Evolutionary conservation across 2,329 filamentous ascomycete species (phyloP).

Genomic region (Diaporthe capsici): DNA sequence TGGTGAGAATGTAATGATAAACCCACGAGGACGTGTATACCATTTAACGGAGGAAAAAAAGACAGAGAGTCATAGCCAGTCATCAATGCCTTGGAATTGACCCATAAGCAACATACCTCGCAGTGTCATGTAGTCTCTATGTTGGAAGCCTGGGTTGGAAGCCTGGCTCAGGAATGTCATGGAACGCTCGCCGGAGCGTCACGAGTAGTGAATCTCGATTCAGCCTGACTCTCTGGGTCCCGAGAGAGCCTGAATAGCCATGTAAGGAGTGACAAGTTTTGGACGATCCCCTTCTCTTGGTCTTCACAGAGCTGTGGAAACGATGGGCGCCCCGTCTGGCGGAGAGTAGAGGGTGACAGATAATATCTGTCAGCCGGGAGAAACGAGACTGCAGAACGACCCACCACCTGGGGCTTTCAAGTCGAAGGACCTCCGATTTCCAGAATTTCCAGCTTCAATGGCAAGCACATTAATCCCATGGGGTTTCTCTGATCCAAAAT

Average conservation of each 20-base stretch:
- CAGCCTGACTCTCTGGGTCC: not conserved
- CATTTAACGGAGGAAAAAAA: slow-evolving; percentile 35
- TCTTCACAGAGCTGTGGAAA: not conserved
- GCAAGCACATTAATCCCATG: not conserved
- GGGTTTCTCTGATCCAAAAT: not conserved
- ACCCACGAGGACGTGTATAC: slow-evolving; percentile 38
- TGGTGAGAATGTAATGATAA: slow-evolving; percentile 40
- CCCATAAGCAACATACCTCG: not conserved
- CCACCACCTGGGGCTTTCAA: not conserved
- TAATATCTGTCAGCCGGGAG: not conserved
- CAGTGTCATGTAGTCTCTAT: slow-evolving; percentile 12
- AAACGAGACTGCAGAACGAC: not conserved
- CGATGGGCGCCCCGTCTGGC: not conserved
- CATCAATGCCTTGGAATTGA: slow-evolving; percentile 13
- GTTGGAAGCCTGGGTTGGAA: not conserved
- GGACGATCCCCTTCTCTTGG: not conserved
- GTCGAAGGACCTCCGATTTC: not conserved
- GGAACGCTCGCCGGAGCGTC: not conserved
- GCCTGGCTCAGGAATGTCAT: not conserved
- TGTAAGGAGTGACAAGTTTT: not conserved
- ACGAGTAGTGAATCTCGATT: not conserved
- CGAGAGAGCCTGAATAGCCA: not conserved
- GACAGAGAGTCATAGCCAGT: slow-evolving; percentile 27
- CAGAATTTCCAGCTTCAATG: not conserved
- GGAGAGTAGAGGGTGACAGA: not conserved